Evolutionary conservation across 345 rosid genomes (phyloP).

Genomic region (Ceriops zippeliana): DNA sequence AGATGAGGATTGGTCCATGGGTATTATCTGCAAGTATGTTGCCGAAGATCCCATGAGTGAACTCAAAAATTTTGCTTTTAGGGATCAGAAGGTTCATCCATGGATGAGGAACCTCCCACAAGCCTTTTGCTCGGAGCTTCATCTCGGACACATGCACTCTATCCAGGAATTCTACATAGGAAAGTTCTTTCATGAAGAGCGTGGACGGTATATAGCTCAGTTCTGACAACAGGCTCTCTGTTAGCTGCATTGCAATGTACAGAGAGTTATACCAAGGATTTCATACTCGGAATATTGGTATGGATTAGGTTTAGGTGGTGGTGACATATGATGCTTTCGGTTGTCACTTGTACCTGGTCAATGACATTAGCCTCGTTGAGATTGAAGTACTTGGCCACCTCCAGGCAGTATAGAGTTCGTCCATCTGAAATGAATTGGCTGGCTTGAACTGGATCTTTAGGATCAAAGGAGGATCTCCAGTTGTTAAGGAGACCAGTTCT

Average conservation of each 20-base stretch:
- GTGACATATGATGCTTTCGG: background rate
- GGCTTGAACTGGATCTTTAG: conserved; percentile 64
- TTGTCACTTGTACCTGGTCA: conserved; percentile 45
- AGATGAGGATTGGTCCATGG: conserved; percentile 89
- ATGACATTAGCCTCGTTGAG: conserved; percentile 39
- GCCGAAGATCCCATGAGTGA: conserved; percentile 61
- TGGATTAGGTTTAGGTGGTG: background rate
- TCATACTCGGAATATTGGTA: background rate
- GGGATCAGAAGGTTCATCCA: conserved; percentile 92
- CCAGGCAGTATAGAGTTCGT: conserved; percentile 78
- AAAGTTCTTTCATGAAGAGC: conserved; percentile 62
- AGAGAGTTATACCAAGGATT: conserved; percentile 1
- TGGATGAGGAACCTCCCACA: conserved; percentile 98
- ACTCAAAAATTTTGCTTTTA: conserved; percentile 47
- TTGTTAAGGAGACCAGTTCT: conserved; percentile 66
- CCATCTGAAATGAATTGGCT: conserved; percentile 72
- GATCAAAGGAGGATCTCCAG: conserved; percentile 83
- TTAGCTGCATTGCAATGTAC: conserved; percentile 42
- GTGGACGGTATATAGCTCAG: conserved; percentile 67
- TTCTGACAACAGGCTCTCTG: conserved; percentile 49
- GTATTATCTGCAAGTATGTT: conserved; percentile 54
- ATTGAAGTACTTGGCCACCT: conserved; percentile 71
- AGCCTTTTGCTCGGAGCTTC: conserved; percentile 65
- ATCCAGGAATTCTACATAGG: conserved; percentile 75
- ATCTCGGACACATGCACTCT: conserved; percentile 70